Evolutionary conservation across 2,329 filamentous ascomycete genomes (phyloP).

Genomic region (Phyllosticta capitalensis): DNA sequence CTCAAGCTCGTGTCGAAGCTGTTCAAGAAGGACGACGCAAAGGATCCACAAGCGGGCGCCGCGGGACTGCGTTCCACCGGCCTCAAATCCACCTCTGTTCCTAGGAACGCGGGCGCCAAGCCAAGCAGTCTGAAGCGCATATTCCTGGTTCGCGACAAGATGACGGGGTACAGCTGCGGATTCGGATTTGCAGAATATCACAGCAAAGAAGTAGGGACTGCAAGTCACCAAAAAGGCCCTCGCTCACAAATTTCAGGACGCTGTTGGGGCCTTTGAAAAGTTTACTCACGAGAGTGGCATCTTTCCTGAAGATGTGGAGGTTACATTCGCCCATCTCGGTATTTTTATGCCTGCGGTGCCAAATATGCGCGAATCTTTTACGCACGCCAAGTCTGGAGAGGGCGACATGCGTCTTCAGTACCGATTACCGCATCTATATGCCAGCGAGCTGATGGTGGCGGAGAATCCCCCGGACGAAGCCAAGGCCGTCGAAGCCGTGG

Average conservation of each 20-base stretch:
- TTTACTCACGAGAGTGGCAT: constrained; percentile 26
- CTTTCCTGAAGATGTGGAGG: background rate
- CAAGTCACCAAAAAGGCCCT: background rate
- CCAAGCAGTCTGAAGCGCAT: constrained; percentile 68
- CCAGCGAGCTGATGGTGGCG: constrained; percentile 2
- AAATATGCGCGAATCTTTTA: background rate
- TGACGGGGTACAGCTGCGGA: constrained; percentile 62
- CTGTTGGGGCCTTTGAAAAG: constrained; percentile 62
- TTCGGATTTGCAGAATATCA: constrained; percentile 82
- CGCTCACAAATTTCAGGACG: constrained; percentile 40
- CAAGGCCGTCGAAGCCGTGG: background rate
- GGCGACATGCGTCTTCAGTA: constrained; percentile 6
- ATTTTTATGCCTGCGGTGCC: constrained; percentile 7
- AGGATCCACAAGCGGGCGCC: background rate
- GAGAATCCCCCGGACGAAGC: constrained; percentile 5
- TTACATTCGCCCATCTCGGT: constrained; percentile 7
- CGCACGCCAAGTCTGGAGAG: constrained; percentile 2
- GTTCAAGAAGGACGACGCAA: constrained; percentile 37
- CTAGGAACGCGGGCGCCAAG: constrained; percentile 58
- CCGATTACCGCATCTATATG: constrained; percentile 4
- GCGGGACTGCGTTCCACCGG: constrained; percentile 22
- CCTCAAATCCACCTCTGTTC: constrained; percentile 41
- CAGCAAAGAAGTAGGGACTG: constrained; percentile 47
- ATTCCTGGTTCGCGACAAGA: constrained; percentile 64
- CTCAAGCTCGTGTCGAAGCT: constrained; percentile 61